Evolutionary conservation across 306 rosid genomes (phyloP), one percentile per base, ranked within the genome.

Genomic region (Fragaria ananassa): DNA sequence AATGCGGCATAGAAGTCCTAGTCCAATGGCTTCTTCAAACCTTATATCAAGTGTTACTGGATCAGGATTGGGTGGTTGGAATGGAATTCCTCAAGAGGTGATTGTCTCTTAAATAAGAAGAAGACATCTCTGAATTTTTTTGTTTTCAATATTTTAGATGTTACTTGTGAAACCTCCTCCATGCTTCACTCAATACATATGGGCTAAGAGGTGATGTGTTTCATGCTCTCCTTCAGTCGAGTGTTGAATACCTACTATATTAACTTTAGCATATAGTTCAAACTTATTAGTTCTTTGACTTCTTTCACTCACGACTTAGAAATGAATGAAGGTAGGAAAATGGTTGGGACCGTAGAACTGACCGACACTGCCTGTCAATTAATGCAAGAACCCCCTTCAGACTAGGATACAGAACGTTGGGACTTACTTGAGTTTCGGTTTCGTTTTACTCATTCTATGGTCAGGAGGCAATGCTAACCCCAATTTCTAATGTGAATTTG

Each of bases 11-110:
- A 88, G 99, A 89, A 95, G 99, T 82, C 97, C 99, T 57, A 95
- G 99, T 84, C 99, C 99, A 41, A 95, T 95, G 99, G 90, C 97
- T 81, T 95, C 98, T 85, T 89, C 97, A 78, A 90, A 83, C 66
- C 90, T 90, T 76, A 89, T 92, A 69, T 87, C 99, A 68, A 95
- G 87, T 88, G 97, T 92, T 67, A 78, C 84, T 23, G 93, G 90
- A 47, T 44, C 97, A 44, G 97, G 99, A 37, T 72, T 92, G 76
- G 86, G 90, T 68, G 96, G 91, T 81, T 95, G 99, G 99, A 95
- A 91, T 84, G 87, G 90, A 70, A 89, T 90, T 81, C 93, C 96
- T 57, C 97, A 82, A 79, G 98, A 91, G 98, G 98, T 93, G 79
- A 79, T 70, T 80, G 71, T 53, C 78, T 64, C 58, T 44, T 58